Base-by-base conservation (phyloP, 768 basidiomycete species). In the Myochromella boudieri region DNA sequence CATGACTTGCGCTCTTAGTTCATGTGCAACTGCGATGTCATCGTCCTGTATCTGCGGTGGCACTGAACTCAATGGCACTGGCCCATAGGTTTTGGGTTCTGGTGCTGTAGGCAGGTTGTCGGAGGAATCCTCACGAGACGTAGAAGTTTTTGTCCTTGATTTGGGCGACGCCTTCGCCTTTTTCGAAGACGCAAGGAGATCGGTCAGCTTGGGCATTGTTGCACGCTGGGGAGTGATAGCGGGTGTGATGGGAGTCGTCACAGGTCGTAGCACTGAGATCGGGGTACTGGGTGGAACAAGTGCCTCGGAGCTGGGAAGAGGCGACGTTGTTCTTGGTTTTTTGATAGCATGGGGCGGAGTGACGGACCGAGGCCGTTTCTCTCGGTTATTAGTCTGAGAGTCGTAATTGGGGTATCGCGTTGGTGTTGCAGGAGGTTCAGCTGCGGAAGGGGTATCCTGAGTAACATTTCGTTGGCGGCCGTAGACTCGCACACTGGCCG, bases 151-250 rank as follows among this genome's bases (percentile, higher is more conserved):
- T 21, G 32, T 7, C 18, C 46, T 57, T 4, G 42, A 20, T 22
- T 61, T 58, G 11, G 67, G 61, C 12, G 63, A 54, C 17, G 56
- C 42, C 43, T 63, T 66, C 18, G 67, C 60, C 38, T 68, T 61
- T 44, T 68, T 69, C 17, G 72, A 66, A 17, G 74, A 72, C 1
- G 74, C 75, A 1, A 77, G 62, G 10, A 78, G 68, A 37, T 74
- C 74, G 1, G 66, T 72, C 25, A 74, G 60, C 8, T 66, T 74
- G 10, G 70, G 76, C 36, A 72, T 42, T 11, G 54, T 48, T 7
- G 46, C 48, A 18, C 58, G 59, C 34, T 62, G 57, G 2, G 61
- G 61, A 9, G 60, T 55, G 10, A 65, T 63, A 2, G 59, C 59
- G 7, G 46, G 46, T 3, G 60, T 57, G 11, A 66, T 52, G 14